Evolutionary conservation across 768 basidiomycete genomes (phyloP), one percentile per base, ranked within the genome.

Genomic region (Cystobasidium ongulense): DNA sequence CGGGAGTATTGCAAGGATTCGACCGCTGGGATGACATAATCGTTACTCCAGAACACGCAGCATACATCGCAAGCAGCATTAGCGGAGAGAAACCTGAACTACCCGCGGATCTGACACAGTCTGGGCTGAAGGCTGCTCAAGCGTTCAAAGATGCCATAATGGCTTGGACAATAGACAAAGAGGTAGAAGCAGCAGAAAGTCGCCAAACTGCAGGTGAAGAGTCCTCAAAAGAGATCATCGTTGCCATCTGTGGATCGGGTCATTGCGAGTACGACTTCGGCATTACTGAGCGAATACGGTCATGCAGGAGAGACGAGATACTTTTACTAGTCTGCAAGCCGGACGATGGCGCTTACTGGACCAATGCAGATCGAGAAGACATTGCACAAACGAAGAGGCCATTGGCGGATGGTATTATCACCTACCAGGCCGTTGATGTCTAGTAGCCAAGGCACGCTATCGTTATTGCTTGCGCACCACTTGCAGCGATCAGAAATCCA

Each of bases 181-280:
- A 35, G 18, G 4, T 71, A 10, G 53, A 54, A n/a, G 18, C 13
- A 8, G 7, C n/a, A 15, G 36, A 29, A 29, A 46, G 66, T 13
- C 27, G 43, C 10, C 13, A 7, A 43, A 35, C n/a, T n/a, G 35
- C 25, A 15, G 57, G 25, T 33, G 63, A 33, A 1, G 35, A 59
- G 21, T 36, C 11, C 27, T 7, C 7, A 35, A 61, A 23, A 18
- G 52, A 71, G 1, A 38, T 71, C 7, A 7, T 71, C 8, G 53
- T 71, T 23, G 68, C 54, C 18, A 36, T 71, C 17, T 71, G 68
- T 27, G 68, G 68, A 11, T 39, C 36, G 1, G 68, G 68, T 13
- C 68, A 71, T 59, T 71, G 68, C 68, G 68, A 71, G 17, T 59
- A 57, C 38, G 52, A 35, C 27, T 61, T 71, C 18, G 68, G 68